Conservation (phyloP, 768 basidiomycete species). For the Collybiopsis confluens region DNA sequence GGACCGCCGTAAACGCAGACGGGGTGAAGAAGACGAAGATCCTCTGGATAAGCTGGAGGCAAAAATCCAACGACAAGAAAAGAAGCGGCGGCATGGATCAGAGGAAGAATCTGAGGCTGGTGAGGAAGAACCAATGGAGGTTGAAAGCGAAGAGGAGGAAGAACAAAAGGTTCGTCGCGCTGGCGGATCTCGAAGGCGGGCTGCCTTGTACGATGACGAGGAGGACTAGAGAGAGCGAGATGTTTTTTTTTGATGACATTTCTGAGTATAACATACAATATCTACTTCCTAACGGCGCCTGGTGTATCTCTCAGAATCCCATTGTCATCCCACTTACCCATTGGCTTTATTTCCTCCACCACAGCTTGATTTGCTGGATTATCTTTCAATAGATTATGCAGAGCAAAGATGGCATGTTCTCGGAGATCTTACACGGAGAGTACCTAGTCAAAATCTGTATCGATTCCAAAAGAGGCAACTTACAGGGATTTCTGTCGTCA, state of each 20-base stretch:
- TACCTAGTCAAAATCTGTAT: slow-evolving; percentile 1
- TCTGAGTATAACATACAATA: background rate
- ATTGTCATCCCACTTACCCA: slow-evolving; percentile 52
- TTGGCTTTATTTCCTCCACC: slow-evolving; percentile 68
- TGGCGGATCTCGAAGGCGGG: slow-evolving; percentile 50
- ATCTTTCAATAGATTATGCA: slow-evolving; percentile 71
- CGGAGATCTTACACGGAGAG: slow-evolving; percentile 60
- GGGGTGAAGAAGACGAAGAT: slow-evolving; percentile 46
- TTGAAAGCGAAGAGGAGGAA: slow-evolving; percentile 74
- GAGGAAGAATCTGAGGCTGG: slow-evolving; percentile 26
- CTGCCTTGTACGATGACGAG: slow-evolving; percentile 61
- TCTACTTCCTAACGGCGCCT: slow-evolving; percentile 20
- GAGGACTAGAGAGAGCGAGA: slow-evolving; percentile 21
- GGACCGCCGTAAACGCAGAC: slow-evolving; percentile 33
- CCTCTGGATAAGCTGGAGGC: slow-evolving; percentile 69
- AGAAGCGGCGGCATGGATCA: slow-evolving; percentile 28
- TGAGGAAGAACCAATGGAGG: slow-evolving; percentile 56
- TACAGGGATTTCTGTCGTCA: slow-evolving; percentile 91
- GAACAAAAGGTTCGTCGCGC: slow-evolving; percentile 62
- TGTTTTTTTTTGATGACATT: background rate
- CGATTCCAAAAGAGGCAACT: slow-evolving; percentile 28
- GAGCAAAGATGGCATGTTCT: slow-evolving; percentile 86
- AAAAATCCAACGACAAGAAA: slow-evolving; percentile 39
- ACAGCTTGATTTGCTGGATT: slow-evolving; percentile 80
- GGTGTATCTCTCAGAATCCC: slow-evolving; percentile 44